Conservation (phyloP, 208 protist genomes). For the Herpetomonas tarakana region DNA sequence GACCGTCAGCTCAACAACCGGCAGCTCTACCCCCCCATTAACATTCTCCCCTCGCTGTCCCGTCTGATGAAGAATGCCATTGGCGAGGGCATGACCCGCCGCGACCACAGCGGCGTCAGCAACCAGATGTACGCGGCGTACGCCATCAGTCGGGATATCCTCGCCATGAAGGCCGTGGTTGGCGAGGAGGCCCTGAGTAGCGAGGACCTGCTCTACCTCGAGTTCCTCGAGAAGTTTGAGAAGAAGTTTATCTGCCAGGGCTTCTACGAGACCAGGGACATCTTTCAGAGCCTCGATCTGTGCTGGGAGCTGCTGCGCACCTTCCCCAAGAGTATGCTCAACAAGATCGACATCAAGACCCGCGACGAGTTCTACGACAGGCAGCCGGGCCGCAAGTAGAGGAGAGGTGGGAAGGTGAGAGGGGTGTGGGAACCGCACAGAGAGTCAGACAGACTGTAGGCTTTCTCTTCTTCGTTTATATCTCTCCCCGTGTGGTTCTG, state of each 20-base stretch:
- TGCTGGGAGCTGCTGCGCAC: slow-evolving; percentile 98
- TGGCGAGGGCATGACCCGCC: slow-evolving; percentile 99
- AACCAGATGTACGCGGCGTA: slow-evolving; percentile 99
- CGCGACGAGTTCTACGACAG: slow-evolving; percentile 94
- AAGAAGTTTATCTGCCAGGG: slow-evolving; percentile 98
- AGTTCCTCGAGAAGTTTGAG: slow-evolving; percentile 99
- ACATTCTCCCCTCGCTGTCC: slow-evolving; percentile 99
- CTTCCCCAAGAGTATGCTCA: slow-evolving; percentile 98
- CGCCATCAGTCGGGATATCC: slow-evolving; percentile 99
- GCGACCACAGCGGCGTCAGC: slow-evolving; percentile 98
- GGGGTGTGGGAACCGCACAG: not conserved
- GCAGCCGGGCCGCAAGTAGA: slow-evolving; percentile 47
- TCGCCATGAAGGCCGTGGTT: slow-evolving; percentile 99
- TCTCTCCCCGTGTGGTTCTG: not conserved
- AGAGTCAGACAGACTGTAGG: slow-evolving; percentile 9
- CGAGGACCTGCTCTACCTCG: slow-evolving; percentile 99
- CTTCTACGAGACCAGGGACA: slow-evolving; percentile 96
- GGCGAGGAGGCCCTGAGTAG: slow-evolving; percentile 99
- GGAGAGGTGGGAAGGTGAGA: not conserved
- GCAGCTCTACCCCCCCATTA: slow-evolving; percentile 99
- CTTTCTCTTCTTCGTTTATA: slow-evolving; percentile 1
- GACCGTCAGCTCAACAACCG: slow-evolving; percentile 99
- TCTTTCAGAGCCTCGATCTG: slow-evolving; percentile 99
- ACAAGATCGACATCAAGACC: slow-evolving; percentile 96
- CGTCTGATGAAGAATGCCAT: slow-evolving; percentile 99